These are phyloP conservation scores for Ustilago xerochloae DNA, from an alignment of 1,284 basidiomycete species.

Conservation along the genomic window DNA sequence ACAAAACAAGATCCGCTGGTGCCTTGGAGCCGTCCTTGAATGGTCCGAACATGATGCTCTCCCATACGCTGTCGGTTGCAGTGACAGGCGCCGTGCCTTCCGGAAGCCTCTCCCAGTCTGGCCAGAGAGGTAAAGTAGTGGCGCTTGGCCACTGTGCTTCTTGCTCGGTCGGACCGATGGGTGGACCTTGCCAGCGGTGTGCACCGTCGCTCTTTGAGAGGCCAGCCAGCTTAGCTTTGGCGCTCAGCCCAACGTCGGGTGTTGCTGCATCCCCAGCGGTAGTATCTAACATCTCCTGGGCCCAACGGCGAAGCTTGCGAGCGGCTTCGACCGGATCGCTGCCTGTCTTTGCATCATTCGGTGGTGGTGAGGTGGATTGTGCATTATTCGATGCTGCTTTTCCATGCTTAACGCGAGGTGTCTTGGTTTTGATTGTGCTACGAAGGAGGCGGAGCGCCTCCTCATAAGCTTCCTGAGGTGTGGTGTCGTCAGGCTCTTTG, in stretches of 20 bases:
- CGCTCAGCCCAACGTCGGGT: slow-evolving; percentile 7
- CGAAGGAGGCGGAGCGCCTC: slow-evolving; percentile 45
- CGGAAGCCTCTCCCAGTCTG: slow-evolving; percentile 54
- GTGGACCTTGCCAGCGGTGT: slow-evolving; percentile 38
- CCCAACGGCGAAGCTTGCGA: slow-evolving; percentile 10
- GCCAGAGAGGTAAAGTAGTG: slow-evolving; percentile 46
- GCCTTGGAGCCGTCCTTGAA: slow-evolving; percentile 23
- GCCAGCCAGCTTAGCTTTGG: slow-evolving; percentile 6
- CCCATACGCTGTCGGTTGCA: slow-evolving; percentile 39
- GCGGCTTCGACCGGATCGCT: neutral
- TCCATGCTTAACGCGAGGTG: slow-evolving; percentile 7
- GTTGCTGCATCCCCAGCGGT: slow-evolving; percentile 7
- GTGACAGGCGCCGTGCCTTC: slow-evolving; percentile 21
- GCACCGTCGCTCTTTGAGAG: slow-evolving; percentile 13
- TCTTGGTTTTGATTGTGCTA: slow-evolving; percentile 37
- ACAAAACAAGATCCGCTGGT: slow-evolving; percentile 6
- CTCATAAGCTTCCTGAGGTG: slow-evolving; percentile 49
- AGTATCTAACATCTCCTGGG: slow-evolving; percentile 10
- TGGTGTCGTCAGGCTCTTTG: neutral
- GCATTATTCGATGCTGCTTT: neutral
- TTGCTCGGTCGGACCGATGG: slow-evolving; percentile 26
- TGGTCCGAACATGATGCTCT: slow-evolving; percentile 55
- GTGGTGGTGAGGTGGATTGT: neutral
- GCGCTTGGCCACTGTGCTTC: slow-evolving; percentile 45
- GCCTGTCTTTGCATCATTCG: neutral